phyloP scores from a whole-genome alignment of 2,329 filamentous ascomycete genomes.

The Xylaria sp. region DNA sequence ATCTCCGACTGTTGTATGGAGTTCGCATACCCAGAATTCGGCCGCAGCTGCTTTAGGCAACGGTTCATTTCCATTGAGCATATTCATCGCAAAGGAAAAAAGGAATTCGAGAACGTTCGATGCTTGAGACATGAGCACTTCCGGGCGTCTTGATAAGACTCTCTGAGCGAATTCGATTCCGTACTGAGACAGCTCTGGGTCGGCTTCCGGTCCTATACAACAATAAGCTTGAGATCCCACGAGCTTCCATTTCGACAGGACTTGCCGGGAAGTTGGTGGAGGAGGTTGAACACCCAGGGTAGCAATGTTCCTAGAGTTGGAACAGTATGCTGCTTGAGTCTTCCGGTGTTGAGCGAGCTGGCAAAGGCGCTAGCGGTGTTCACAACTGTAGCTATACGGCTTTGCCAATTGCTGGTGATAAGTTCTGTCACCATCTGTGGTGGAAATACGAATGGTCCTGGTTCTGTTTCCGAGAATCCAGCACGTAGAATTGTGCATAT shows the following conservation, averaged over 20 bases:
- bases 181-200: constrained; percentile 78
- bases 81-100: constrained; percentile 77
- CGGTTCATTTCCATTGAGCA: constrained; percentile 76
- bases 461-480: constrained; percentile 78
- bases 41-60: constrained; percentile 79
- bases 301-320: constrained; percentile 64
- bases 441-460: constrained; percentile 82
- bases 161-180: constrained; percentile 78
- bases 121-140: constrained; percentile 71
- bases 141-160: constrained; percentile 69
- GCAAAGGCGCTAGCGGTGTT: constrained; percentile 78
- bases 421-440: constrained; percentile 73
- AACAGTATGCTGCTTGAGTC: constrained; percentile 56
- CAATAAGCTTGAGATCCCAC: constrained; percentile 7
- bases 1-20: neutral
- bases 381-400: constrained; percentile 75
- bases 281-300: constrained; percentile 70
- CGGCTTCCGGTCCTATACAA: constrained; percentile 64
- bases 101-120: constrained; percentile 70
- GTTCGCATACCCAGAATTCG: constrained; percentile 75
- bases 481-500: constrained; percentile 77
- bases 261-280: constrained; percentile 70
- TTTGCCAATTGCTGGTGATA: constrained; percentile 68
- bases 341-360: constrained; percentile 65
- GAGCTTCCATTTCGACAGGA: neutral